phyloP scores from a whole-genome alignment of 176 grass and related monocot genomes.

The Oryza glaberrima region DNA sequence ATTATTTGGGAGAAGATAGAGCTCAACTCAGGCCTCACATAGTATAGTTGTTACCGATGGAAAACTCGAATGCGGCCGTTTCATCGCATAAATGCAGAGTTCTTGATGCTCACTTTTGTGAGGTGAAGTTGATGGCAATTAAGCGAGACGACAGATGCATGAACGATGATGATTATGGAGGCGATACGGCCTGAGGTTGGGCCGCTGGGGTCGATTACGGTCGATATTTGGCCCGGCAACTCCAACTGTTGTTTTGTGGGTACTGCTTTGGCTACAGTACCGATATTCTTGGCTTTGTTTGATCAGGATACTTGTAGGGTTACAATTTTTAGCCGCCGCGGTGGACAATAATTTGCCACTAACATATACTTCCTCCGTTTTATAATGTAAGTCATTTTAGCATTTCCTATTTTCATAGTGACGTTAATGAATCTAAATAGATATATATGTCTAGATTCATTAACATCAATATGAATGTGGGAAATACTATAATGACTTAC shows the following conservation, averaged over 20 bases:
- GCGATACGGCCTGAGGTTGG: neutral
- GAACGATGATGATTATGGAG: neutral
- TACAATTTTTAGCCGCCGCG: neutral
- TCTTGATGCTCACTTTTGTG: neutral
- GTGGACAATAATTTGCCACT: too few relatives aligned
- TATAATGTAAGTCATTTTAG: too few relatives aligned
- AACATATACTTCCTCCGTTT: too few relatives aligned
- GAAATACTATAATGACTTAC: too few relatives aligned
- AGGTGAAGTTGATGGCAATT: neutral
- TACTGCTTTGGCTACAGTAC: neutral
- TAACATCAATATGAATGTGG: too few relatives aligned
- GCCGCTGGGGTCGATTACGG: neutral
- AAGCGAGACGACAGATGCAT: neutral
- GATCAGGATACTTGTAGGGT: neutral
- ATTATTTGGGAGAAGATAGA: too few relatives aligned
- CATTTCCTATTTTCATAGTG: too few relatives aligned
- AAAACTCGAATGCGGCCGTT: neutral
- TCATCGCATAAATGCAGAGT: neutral
- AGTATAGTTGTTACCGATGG: too few relatives aligned
- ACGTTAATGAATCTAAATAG: too few relatives aligned
- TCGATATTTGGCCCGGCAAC: too few relatives aligned
- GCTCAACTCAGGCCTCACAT: too few relatives aligned
- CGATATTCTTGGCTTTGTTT: neutral
- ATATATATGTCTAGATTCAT: too few relatives aligned
- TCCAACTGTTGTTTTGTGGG: neutral